Base-by-base conservation (phyloP, 352 stramenopile species). In the Elongisporangium anandrum region DNA sequence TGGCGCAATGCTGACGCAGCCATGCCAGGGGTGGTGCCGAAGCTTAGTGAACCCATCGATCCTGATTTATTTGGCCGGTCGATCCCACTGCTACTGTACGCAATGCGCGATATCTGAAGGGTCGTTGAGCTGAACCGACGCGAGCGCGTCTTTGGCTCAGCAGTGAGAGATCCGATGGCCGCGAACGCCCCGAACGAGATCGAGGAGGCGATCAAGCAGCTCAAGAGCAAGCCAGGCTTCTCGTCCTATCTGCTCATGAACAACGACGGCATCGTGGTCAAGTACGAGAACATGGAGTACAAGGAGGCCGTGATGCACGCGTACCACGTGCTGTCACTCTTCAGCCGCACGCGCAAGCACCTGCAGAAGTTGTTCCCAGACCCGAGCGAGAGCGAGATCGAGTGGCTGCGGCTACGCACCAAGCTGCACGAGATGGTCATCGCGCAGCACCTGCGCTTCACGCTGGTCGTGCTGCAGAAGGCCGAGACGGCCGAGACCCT, bases 201-300 rank as follows among this genome's bases (percentile, higher is more conserved):
- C 51, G 91, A 97, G 62, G 90, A 97, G 67, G 83, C 87, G 54
- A 91, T 97, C 64, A 95, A 96, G 70, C 85, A 95, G 64, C 80
- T 97, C 66, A 97, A 97, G 74, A 87, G 72, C 67, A 96, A 95
- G 70, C 68, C 82, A 17, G 91, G 88, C 54, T 97, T 97, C 65
- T 79, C 78, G 57, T 82, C 81, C 52, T 97, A 97, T 68, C 77
- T 97, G 45, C 77, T 97, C 65, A 95, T 96, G 81, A 97, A 93
- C 79, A 97, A 97, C 63, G 90, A 97, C 63, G 90, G 90, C 57
- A 97, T 97, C 61, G 86, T 97, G 15, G 90, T 97, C 75, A 93
- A 95, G 73, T 95, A 92, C 73, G 88, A 97, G 65, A 92, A 97
- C 67, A 79, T 97, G 63, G 75, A 92, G 63, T 96, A 97, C 75